phyloP scores from a whole-genome alignment of 306 rosid species.

The Phaseolus lunatus region DNA sequence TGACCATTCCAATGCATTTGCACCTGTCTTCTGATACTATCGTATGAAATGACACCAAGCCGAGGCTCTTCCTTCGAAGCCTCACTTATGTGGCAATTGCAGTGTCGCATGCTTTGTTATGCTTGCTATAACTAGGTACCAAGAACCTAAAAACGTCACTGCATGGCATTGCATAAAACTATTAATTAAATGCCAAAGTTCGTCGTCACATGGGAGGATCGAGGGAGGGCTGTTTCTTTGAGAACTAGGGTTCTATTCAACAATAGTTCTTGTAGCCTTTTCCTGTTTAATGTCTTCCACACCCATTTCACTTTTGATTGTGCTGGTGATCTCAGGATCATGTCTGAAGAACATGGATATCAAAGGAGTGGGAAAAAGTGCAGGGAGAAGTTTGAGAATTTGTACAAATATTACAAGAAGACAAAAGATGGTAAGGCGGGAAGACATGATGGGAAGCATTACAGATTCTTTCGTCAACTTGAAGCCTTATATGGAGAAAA shows the following conservation, averaged over 20 bases:
- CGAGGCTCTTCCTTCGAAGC: slow-evolving; percentile 47
- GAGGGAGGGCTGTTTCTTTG: background rate
- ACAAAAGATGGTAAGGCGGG: slow-evolving; percentile 96
- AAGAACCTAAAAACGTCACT: slow-evolving; percentile 42
- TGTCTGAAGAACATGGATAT: slow-evolving; percentile 89
- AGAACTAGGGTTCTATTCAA: slow-evolving; percentile 53
- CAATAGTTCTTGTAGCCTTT: background rate
- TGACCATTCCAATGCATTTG: slow-evolving; percentile 48
- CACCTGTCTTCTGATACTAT: slow-evolving; percentile 40
- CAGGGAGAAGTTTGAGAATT: slow-evolving; percentile 93
- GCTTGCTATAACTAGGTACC: slow-evolving; percentile 43
- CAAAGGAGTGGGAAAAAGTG: slow-evolving; percentile 99
- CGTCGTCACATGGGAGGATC: slow-evolving; percentile 8
- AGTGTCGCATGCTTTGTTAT: slow-evolving; percentile 42
- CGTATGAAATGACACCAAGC: slow-evolving; percentile 51
- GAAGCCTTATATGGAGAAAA: slow-evolving; percentile 96
- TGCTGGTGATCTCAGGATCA: slow-evolving; percentile 60
- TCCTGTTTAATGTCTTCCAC: background rate
- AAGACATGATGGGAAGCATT: slow-evolving; percentile 96
- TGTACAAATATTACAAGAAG: slow-evolving; percentile 97
- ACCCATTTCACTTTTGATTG: background rate
- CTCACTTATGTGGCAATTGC: slow-evolving; percentile 43
- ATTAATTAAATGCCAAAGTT: slow-evolving; percentile 27
- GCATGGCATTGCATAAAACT: slow-evolving; percentile 45
- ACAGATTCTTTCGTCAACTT: slow-evolving; percentile 96